Percentiles rank a stretch among this genome's conserved stretches.
phyloP scores from a whole-genome alignment of 2,329 filamentous ascomycete species.

The Xylaria sp. region DNA sequence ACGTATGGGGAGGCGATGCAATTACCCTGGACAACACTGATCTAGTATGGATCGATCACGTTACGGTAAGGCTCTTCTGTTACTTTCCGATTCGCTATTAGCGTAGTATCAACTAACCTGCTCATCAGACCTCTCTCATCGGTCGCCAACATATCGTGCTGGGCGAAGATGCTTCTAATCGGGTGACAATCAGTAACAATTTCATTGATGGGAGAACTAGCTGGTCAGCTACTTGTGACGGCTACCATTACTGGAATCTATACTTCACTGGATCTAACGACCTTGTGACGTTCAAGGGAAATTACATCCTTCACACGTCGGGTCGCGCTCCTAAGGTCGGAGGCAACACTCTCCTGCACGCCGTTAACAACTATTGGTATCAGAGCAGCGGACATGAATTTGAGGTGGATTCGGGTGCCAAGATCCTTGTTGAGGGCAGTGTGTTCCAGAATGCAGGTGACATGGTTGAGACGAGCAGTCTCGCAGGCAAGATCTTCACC shows the following conservation, averaged over 20 bases:
- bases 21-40: conserved; percentile 63
- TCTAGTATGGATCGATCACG: conserved; percentile 47
- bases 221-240: conserved; percentile 57
- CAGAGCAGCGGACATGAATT: conserved; percentile 58
- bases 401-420: conserved; percentile 53
- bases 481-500: conserved; percentile 36
- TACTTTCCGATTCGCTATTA: neutral
- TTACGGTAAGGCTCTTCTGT: conserved; percentile 34
- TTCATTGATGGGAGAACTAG: conserved; percentile 57
- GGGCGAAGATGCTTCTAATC: conserved; percentile 49
- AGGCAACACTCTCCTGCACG: conserved; percentile 51
- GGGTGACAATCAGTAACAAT: conserved; percentile 59
- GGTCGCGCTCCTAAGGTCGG: conserved; percentile 58
- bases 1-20: conserved; percentile 70
- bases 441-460: conserved; percentile 55
- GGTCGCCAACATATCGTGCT: conserved; percentile 58
- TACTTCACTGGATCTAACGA: conserved; percentile 55
- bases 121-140: conserved; percentile 50
- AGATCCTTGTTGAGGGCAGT: conserved; percentile 62
- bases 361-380: conserved; percentile 58
- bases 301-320: conserved; percentile 58
- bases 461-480: conserved; percentile 32
- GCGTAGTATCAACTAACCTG: conserved; percentile 7
- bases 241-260: conserved; percentile 60
- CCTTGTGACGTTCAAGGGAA: conserved; percentile 55